Evolutionary conservation across 83 land plant genomes (phyloP).

Genomic region (Thuja plicata): DNA sequence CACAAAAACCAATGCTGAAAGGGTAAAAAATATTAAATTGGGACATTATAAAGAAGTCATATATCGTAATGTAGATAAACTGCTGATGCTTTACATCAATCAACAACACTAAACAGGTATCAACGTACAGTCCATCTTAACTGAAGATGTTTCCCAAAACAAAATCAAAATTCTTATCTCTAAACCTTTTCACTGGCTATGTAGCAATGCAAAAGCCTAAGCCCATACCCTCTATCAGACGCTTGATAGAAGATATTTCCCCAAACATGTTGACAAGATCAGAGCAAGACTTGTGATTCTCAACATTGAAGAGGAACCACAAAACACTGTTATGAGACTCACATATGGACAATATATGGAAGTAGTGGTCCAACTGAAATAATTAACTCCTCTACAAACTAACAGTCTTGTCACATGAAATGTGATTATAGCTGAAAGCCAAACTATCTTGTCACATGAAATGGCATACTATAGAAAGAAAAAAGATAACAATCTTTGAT

Average conservation of each 20-base stretch:
- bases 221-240: slow-evolving; percentile 73
- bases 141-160: neutral
- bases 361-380: too few species aligned
- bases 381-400: too few species aligned
- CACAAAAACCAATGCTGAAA: neutral
- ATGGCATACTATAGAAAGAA: too few species aligned
- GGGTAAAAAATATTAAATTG: neutral
- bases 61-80: neutral
- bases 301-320: neutral
- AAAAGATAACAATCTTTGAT: too few species aligned
- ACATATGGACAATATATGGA: too few species aligned
- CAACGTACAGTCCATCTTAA: neutral
- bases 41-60: too few species aligned
- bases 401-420: too few species aligned
- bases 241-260: slow-evolving; percentile 33
- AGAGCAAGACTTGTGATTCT: slow-evolving; percentile 30
- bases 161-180: neutral
- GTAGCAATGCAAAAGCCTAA: slow-evolving; percentile 11
- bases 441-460: too few species aligned
- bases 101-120: neutral
- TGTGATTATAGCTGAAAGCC: too few species aligned
- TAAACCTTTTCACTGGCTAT: neutral
- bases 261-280: slow-evolving; percentile 62
- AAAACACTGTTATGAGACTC: too few species aligned
- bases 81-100: neutral